Base-by-base conservation (phyloP, 2,329 filamentous ascomycete species). In the Trichocomaceae sp. region DNA sequence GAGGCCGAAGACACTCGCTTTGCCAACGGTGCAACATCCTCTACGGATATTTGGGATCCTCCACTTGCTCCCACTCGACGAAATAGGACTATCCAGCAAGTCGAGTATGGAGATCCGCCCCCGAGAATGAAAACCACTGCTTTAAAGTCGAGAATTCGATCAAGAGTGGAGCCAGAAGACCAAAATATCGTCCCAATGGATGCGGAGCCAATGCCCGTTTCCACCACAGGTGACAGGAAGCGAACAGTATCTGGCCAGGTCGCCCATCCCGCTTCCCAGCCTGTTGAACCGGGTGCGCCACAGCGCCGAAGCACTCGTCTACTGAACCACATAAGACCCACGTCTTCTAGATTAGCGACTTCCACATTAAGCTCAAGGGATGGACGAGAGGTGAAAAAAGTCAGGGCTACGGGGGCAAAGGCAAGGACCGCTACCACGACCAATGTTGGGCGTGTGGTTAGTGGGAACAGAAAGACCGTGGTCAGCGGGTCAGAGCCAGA, bases 181-280 rank as follows among this genome's bases (percentile, higher is more conserved):
- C 75, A 54, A 58, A 45, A 60, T n/a, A 41, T 64, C 23, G 61
- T 60, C n/a, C 67, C 66, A 47, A 58, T 62, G 15, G 66, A 71
- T 33, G 64, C 64, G 50, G 69, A 71, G 23, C 49, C 64, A 33
- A 62, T 64, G 35, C 64, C 64, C 51, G 65, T 63, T 49, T 62
- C 66, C 52, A 72, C 59, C 61, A 76, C 58, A 58, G 69, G 78
- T 13, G 88, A 91, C 57, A 83, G 90, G 68, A 97, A 96, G 74
- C 84, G 92, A 62, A 96, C 90, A 1, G 82, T 95, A n/a, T 96
- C 92, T 41, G 92, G 92, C 3, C 89, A 95, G 62, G 75, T 77
- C 44, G 72, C 72, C 35, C 68, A 73, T 81, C 48, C 80, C 71
- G 58, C 75, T 75, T 59, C 79, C 75, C 82, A 80, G 52, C 69